phyloP scores from a whole-genome alignment of 352 stramenopile genomes.

The Ophiocytium majus region DNA sequence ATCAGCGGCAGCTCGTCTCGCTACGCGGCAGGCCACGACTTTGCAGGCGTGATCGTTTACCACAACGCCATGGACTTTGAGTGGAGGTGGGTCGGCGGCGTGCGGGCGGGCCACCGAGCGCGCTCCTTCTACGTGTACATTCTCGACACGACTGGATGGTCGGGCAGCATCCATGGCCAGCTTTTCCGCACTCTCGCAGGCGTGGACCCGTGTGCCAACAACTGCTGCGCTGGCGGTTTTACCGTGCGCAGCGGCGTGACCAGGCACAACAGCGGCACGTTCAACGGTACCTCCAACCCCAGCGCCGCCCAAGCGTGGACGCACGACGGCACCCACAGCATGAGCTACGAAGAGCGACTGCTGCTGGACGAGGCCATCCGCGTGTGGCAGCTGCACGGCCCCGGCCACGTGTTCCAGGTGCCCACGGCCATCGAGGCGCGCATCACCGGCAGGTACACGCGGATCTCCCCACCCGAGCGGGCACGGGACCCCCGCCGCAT shows the following conservation, averaged over 20 bases:
- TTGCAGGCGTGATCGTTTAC: neutral
- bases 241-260: neutral
- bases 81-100: neutral
- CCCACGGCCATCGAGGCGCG: too few species aligned
- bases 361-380: neutral
- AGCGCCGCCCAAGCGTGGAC: neutral
- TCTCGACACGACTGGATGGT: neutral
- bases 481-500: too few species aligned
- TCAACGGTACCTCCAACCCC: neutral
- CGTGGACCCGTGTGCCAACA: neutral
- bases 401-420: neutral
- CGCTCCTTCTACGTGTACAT: neutral
- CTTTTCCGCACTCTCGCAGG: neutral
- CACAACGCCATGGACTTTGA: neutral
- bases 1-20: neutral
- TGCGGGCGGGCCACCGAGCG: neutral
- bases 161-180: neutral
- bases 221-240: neutral
- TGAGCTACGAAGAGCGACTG: neutral
- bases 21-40: neutral
- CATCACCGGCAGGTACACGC: too few species aligned
- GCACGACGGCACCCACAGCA: neutral
- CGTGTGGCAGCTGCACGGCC: neutral
- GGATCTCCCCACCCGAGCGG: too few species aligned
- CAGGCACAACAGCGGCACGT: neutral